Conservation (phyloP, 2,329 filamentous ascomycete species). For the Paecilomyces formosus region DNA sequence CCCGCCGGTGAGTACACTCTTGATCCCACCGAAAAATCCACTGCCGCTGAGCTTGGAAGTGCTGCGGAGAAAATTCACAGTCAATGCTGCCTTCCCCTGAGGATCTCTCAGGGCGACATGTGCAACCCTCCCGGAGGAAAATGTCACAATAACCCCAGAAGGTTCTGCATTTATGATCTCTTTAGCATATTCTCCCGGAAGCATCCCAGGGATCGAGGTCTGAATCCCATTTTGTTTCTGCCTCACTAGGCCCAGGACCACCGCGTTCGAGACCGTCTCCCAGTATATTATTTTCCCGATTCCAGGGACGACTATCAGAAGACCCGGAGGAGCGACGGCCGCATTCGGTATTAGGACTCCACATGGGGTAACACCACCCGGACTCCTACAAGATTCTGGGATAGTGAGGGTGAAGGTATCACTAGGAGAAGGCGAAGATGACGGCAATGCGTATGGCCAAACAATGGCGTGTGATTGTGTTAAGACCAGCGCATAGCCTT, state of each 20-base stretch:
- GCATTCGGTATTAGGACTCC: conserved; percentile 76
- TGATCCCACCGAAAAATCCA: conserved; percentile 75
- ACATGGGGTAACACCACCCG: conserved; percentile 67
- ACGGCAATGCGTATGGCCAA: conserved; percentile 68
- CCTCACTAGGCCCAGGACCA: conserved; percentile 73
- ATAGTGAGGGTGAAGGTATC: conserved; percentile 76
- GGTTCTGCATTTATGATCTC: conserved; percentile 78
- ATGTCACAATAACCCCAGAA: conserved; percentile 75
- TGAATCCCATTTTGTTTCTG: conserved; percentile 77
- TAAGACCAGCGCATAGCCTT: conserved; percentile 70
- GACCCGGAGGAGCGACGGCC: conserved; percentile 70
- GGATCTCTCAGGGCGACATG: conserved; percentile 80
- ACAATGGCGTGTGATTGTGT: conserved; percentile 77
- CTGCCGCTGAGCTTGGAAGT: conserved; percentile 48
- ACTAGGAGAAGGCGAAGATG: conserved; percentile 20
- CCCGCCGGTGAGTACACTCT: conserved; percentile 63
- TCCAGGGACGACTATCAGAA: conserved; percentile 77
- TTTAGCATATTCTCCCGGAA: conserved; percentile 68
- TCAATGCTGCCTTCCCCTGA: conserved; percentile 76
- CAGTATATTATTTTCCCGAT: conserved; percentile 86
- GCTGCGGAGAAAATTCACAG: conserved; percentile 66
- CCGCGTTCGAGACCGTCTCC: conserved; percentile 88
- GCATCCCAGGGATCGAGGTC: conserved; percentile 63
- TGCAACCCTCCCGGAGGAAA: conserved; percentile 78
- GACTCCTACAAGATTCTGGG: conserved; percentile 61